Evolutionary conservation across 169 alveolate species (phyloP).

Genomic region (Cryptosporidium baileyi): DNA sequence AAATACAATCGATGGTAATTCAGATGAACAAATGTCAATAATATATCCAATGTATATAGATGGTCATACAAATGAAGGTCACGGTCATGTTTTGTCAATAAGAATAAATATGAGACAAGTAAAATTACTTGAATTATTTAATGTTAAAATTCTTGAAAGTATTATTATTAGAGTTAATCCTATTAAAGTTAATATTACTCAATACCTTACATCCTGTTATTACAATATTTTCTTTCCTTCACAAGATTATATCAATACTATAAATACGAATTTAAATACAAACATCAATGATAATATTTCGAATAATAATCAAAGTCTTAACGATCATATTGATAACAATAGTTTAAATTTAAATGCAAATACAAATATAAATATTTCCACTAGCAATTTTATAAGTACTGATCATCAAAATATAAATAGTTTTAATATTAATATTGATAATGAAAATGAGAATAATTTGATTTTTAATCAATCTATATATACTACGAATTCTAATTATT

Average conservation of each 20-base stretch:
- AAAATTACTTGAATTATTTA: neutral
- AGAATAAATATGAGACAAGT: constrained; percentile 37
- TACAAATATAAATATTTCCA: neutral
- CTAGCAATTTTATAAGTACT: no score
- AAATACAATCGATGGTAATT: neutral
- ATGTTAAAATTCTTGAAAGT: constrained; percentile 36
- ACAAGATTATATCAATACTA: no score
- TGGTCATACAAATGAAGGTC: constrained; percentile 54
- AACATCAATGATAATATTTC: neutral
- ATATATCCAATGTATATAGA: constrained; percentile 47
- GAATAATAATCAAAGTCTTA: neutral
- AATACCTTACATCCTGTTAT: constrained; percentile 22
- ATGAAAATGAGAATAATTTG: neutral
- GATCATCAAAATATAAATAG: neutral
- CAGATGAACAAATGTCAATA: constrained; percentile 29
- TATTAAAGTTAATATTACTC: constrained; percentile 57
- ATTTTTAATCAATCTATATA: neutral
- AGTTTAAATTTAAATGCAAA: neutral
- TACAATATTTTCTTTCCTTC: constrained; percentile 35
- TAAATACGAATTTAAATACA: neutral
- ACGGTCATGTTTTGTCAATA: constrained; percentile 52
- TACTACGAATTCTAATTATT: neutral
- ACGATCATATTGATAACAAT: neutral
- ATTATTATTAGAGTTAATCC: constrained; percentile 54
- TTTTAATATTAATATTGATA: neutral